These are phyloP conservation scores for Fusarium algeriense DNA, from an alignment of 2,329 filamentous ascomycete genomes.

Conservation along the genomic window DNA sequence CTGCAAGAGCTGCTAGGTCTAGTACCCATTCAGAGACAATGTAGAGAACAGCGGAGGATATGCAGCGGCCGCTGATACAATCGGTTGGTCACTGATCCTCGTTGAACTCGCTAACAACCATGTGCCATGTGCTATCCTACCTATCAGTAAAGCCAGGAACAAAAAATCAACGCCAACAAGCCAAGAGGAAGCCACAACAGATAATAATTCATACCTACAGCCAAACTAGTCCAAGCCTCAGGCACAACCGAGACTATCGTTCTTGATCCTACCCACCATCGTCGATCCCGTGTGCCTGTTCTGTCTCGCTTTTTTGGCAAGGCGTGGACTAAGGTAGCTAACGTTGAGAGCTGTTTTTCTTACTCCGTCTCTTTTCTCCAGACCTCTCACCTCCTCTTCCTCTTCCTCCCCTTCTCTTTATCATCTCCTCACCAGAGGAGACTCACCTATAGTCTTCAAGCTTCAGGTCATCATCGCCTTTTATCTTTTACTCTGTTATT, in stretches of 20 bases:
- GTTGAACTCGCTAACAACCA: slow-evolving; percentile 26
- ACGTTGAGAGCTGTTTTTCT: slow-evolving; percentile 29
- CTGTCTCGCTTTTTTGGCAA: slow-evolving; percentile 22
- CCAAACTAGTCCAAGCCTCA: slow-evolving; percentile 38
- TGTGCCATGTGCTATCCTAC: slow-evolving; percentile 26
- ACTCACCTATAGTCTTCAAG: slow-evolving; percentile 21
- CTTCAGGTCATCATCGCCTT: slow-evolving; percentile 3
- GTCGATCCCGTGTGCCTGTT: slow-evolving; percentile 40
- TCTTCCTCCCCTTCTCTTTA: slow-evolving; percentile 1
- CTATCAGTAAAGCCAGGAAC: slow-evolving; percentile 25
- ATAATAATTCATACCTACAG: slow-evolving; percentile 6
- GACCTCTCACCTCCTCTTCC: slow-evolving; percentile 23
- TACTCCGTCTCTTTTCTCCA: slow-evolving; percentile 15
- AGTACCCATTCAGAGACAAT: slow-evolving; percentile 30
- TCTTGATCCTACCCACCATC: slow-evolving; percentile 46
- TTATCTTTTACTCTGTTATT: slow-evolving; percentile 16
- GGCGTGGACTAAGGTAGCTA: slow-evolving; percentile 9
- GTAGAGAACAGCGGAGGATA: slow-evolving; percentile 23
- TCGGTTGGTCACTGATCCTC: slow-evolving; percentile 26
- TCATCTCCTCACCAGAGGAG: slow-evolving; percentile 20
- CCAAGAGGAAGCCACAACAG: slow-evolving; percentile 26
- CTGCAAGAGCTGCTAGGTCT: slow-evolving; percentile 26
- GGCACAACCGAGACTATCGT: slow-evolving; percentile 41
- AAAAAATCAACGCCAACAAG: not conserved
- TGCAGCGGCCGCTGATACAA: slow-evolving; percentile 35